Evolutionary conservation across 345 rosid species (phyloP).

Genomic region (Excoecaria agallocha): DNA sequence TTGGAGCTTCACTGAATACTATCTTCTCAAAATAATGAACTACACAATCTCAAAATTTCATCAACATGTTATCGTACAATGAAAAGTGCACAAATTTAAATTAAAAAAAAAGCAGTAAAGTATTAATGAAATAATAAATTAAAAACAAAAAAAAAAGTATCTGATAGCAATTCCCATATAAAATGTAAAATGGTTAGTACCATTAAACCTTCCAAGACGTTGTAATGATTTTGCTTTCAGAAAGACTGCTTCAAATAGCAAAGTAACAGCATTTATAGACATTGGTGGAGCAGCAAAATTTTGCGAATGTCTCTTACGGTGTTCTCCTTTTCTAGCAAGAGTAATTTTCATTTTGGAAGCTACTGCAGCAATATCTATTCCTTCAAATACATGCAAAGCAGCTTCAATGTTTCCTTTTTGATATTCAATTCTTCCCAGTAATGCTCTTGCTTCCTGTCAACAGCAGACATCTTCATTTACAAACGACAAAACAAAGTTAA

Average conservation of each 20-base stretch:
- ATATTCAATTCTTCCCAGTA: constrained; percentile 68
- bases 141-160: background rate
- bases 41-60: background rate
- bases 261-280: constrained; percentile 65
- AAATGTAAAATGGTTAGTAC: constrained; percentile 26
- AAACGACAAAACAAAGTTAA: background rate
- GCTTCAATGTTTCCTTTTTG: constrained; percentile 67
- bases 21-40: background rate
- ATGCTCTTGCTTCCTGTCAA: constrained; percentile 73
- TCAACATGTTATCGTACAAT: too few species aligned
- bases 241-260: constrained; percentile 61
- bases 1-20: background rate
- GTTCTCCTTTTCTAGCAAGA: constrained; percentile 48
- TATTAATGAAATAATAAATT: background rate
- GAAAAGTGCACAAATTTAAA: background rate
- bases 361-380: constrained; percentile 54
- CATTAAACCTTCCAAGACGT: constrained; percentile 57
- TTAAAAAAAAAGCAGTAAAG: background rate
- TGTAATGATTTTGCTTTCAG: constrained; percentile 67
- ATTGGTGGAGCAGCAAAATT: constrained; percentile 41
- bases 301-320: constrained; percentile 42
- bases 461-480: background rate
- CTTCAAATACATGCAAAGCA: constrained; percentile 71
- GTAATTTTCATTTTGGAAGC: constrained; percentile 51
- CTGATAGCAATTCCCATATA: background rate